Percentiles rank a stretch among this genome's conserved stretches.
These are phyloP conservation scores for Stemphylium vesicarium DNA, from an alignment of 2,329 filamentous ascomycete species.

Conservation along the genomic window DNA sequence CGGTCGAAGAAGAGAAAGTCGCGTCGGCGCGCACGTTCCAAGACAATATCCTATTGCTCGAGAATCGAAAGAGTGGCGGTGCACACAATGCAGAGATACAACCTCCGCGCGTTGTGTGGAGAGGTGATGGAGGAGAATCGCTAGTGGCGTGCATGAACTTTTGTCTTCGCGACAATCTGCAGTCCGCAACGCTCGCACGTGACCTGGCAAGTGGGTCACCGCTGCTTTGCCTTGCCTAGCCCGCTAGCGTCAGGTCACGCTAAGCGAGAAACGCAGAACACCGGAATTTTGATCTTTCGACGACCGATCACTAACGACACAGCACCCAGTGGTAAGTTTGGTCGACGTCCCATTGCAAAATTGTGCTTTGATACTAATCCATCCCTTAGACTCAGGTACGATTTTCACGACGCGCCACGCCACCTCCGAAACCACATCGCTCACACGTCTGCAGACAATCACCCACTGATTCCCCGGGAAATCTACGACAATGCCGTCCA, in stretches of 20 bases:
- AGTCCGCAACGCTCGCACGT: slow-evolving; percentile 11
- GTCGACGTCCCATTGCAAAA: slow-evolving; percentile 22
- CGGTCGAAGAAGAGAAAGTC: slow-evolving; percentile 25
- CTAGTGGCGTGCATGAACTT: slow-evolving; percentile 30
- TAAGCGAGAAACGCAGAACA: slow-evolving; percentile 16
- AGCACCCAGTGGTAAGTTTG: slow-evolving; percentile 44
- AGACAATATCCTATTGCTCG: slow-evolving; percentile 15
- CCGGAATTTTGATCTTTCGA: slow-evolving; percentile 15
- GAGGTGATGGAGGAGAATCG: slow-evolving; percentile 29
- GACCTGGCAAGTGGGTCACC: neutral
- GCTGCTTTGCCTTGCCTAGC: slow-evolving; percentile 7
- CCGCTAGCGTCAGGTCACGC: slow-evolving; percentile 13
- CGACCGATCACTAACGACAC: slow-evolving; percentile 36
- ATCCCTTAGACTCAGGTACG: slow-evolving; percentile 37
- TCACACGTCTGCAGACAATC: slow-evolving; percentile 39
- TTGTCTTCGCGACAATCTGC: slow-evolving; percentile 22
- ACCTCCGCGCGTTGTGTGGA: slow-evolving; percentile 38
- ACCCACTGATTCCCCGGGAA: slow-evolving; percentile 44
- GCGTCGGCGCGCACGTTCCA: slow-evolving; percentile 28
- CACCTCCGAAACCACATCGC: slow-evolving; percentile 20
- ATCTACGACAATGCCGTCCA: slow-evolving; percentile 59
- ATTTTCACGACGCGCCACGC: slow-evolving; percentile 7
- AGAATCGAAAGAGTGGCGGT: slow-evolving; percentile 18
- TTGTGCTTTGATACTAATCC: slow-evolving; percentile 16
- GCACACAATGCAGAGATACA: slow-evolving; percentile 29